A percentile compares a stretch with the other conserved stretches of the same genome.
These are phyloP conservation scores for Tephrocybe rancida DNA, from an alignment of 768 basidiomycete genomes.

Conservation along the genomic window DNA sequence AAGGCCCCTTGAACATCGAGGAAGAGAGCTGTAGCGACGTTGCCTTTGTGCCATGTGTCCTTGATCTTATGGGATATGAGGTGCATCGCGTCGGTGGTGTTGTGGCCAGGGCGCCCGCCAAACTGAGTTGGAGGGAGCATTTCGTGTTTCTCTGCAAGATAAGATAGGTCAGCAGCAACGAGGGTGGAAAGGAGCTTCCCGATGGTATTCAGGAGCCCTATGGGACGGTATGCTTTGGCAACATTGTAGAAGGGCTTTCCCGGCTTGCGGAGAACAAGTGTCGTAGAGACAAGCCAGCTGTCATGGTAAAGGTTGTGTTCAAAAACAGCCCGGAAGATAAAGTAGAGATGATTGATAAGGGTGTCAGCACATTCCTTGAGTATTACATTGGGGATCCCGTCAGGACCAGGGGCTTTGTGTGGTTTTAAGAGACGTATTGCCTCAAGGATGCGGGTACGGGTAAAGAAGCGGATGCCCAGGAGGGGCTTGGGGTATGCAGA, in stretches of 20 bases:
- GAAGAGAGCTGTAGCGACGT: constrained; percentile 38
- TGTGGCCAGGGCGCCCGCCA: constrained; percentile 37
- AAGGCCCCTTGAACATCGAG: constrained; percentile 47
- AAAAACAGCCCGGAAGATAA: constrained; percentile 29
- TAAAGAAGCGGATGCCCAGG: neutral
- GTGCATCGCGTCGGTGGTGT: constrained; percentile 37
- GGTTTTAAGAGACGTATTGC: constrained; percentile 20
- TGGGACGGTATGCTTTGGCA: constrained; percentile 35
- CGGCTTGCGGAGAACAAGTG: constrained; percentile 36
- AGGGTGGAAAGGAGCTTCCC: constrained; percentile 28
- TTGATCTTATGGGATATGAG: constrained; percentile 34
- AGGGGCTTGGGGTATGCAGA: constrained; percentile 12
- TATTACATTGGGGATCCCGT: constrained; percentile 22
- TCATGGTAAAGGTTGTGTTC: constrained; percentile 27
- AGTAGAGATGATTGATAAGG: constrained; percentile 15
- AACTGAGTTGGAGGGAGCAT: constrained; percentile 39
- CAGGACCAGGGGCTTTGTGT: constrained; percentile 29
- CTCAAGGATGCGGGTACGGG: neutral
- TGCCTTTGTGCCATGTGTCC: constrained; percentile 32
- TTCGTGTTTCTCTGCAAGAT: constrained; percentile 27
- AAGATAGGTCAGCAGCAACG: constrained; percentile 23
- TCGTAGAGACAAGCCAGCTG: constrained; percentile 26
- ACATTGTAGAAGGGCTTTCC: constrained; percentile 33
- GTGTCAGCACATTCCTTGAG: constrained; percentile 13
- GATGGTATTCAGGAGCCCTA: constrained; percentile 34